Base-by-base conservation (phyloP, 345 rosid species). In the Schrenkiella parvula region DNA sequence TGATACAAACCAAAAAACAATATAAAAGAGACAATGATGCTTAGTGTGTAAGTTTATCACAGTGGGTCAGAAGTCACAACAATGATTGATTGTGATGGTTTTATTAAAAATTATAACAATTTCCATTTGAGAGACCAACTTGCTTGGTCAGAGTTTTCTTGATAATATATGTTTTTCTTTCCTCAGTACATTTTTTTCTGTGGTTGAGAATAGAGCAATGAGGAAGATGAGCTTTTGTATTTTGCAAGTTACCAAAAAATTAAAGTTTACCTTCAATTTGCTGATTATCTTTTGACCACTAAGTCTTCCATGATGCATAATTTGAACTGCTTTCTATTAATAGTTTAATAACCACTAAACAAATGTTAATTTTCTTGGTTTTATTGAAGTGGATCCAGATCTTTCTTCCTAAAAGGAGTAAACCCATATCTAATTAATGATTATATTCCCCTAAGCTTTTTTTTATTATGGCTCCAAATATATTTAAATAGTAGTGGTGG, bases 101-200 rank as follows among this genome's bases (percentile, higher is more conserved):
- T n/a, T 31, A 17, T 17, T 55, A 2, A 38, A 38, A 15, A 41
- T 0, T 19, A 14, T 29, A 21, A 21, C 9, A 50, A 37, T 18
- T 38, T 66, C 31, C 8, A 23, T 10, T 23, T 17, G 9, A 12
- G 34, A 52, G 44, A 29, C 64, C 32, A 73, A 72, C 1, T 43
- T 72, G 71, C 64, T 54, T 72, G 70, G 65, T 53, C 38, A 15
- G n/a, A 21, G 70, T 52, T 62, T 62, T 62, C 13, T 46, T 18
- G 38, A 19, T 61, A 15, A 58, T 23, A 25, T 70, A 13, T 31
- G 0, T 39, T 42, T 42, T 42, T 32, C 37, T 46, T 28, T 59
- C 13, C 9, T 37, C 8, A 38, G 8, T 39, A 61, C 13, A 62
- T 8, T 5, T 55, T 35, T 51, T 43, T 71, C 21, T 72, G 38